phyloP scores from a whole-genome alignment of 345 rosid species.

The Hypericum androsaemum region DNA sequence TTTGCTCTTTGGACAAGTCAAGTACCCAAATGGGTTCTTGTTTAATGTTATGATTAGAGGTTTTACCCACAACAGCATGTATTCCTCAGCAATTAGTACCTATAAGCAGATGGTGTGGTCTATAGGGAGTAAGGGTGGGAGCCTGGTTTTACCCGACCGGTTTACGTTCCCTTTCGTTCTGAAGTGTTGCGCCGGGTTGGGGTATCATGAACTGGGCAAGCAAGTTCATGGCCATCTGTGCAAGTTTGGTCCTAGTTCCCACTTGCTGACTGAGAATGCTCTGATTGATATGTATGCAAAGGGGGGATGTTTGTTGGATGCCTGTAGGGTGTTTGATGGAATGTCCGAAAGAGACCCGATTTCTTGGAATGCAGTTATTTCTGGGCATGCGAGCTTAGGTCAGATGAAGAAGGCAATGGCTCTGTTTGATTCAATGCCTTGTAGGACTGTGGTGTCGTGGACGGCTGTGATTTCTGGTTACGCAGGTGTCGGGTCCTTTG shows the following conservation, averaged over 20 bases:
- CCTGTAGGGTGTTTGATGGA: constrained; percentile 12
- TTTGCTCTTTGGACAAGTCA: constrained; percentile 32
- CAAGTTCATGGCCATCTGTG: constrained; percentile 38
- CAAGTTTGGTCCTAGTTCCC: constrained; percentile 32
- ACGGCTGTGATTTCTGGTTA: constrained; percentile 14
- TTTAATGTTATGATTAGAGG: constrained; percentile 48
- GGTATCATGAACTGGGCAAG: constrained; percentile 19
- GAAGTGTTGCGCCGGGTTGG: constrained; percentile 38
- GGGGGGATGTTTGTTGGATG: constrained; percentile 21
- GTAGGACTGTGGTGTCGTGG: constrained; percentile 12
- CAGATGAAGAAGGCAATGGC: constrained; percentile 17
- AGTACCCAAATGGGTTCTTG: constrained; percentile 36
- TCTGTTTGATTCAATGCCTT: constrained; percentile 13
- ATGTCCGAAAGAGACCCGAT: constrained; percentile 12
- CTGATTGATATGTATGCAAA: constrained; percentile 38
- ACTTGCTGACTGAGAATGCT: constrained; percentile 35
- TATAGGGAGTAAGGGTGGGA: constrained; percentile 3
- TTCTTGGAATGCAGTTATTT: constrained; percentile 12
- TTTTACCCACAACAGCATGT: constrained; percentile 28
- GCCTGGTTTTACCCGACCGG: constrained; percentile 28
- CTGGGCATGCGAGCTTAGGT: constrained; percentile 13
- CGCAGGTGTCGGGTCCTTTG: constrained; percentile 6
- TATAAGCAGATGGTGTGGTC: constrained; percentile 30
- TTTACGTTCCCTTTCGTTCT: constrained; percentile 51
- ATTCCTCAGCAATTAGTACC: constrained; percentile 15